Evolutionary conservation across 176 grass and related monocot species (phyloP).

Genomic region (Alloteropsis semialata): DNA sequence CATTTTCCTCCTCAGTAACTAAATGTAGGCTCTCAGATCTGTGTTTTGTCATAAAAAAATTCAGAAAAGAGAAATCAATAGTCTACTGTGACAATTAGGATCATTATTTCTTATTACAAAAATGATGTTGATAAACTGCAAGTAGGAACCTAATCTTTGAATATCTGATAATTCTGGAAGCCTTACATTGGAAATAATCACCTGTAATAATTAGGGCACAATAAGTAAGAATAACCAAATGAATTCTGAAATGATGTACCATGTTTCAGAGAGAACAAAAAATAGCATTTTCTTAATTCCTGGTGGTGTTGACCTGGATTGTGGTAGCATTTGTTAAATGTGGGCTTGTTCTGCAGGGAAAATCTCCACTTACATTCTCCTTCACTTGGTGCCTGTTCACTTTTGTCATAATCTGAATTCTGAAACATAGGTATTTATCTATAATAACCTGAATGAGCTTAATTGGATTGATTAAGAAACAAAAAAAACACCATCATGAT

Average conservation of each 20-base stretch:
- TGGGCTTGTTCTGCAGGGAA: neutral
- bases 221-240: neutral
- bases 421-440: neutral
- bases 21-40: neutral
- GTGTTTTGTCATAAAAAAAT: neutral
- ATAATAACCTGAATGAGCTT: neutral
- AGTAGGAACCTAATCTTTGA: neutral
- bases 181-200: neutral
- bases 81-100: neutral
- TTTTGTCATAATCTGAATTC: neutral
- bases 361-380: neutral
- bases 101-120: neutral
- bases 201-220: neutral
- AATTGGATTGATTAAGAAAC: constrained; percentile 11
- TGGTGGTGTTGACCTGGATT: neutral
- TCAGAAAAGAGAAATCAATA: neutral
- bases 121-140: neutral
- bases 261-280: neutral
- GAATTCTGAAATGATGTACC: neutral
- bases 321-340: neutral
- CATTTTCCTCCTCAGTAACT: neutral
- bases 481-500: constrained; percentile 1
- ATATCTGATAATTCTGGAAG: neutral
- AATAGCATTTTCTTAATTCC: neutral
- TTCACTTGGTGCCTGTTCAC: neutral